phyloP scores from a whole-genome alignment of 768 basidiomycete species.

The Suillus placidus region DNA sequence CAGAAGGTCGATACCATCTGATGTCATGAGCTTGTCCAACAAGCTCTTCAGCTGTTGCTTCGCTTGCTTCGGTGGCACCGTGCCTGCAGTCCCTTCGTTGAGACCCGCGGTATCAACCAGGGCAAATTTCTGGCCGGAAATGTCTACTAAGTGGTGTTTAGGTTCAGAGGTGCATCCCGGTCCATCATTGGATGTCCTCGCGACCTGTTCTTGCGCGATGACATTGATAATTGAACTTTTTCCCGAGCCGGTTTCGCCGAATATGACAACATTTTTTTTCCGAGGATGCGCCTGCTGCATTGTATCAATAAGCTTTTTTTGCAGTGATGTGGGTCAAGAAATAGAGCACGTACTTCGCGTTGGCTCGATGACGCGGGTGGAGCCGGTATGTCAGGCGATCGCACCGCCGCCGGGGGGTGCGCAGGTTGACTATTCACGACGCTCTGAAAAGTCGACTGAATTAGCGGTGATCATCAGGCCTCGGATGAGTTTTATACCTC shows the following conservation, averaged over 20 bases:
- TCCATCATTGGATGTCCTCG: constrained; percentile 15
- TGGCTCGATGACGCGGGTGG: not conserved
- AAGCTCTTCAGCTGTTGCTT: constrained; percentile 22
- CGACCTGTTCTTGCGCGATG: constrained; percentile 16
- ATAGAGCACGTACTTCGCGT: not conserved
- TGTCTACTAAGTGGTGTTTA: not conserved
- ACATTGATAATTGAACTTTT: constrained; percentile 34
- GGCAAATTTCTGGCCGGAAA: constrained; percentile 9
- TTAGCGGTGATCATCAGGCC: not conserved
- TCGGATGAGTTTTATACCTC: not conserved
- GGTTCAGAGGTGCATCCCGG: constrained; percentile 19
- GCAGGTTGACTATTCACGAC: not conserved
- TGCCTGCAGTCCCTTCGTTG: constrained; percentile 27
- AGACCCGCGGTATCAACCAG: constrained; percentile 45
- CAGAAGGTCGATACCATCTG: constrained; percentile 30
- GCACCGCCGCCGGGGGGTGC: too few species aligned
- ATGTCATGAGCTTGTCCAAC: constrained; percentile 18
- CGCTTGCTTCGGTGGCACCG: constrained; percentile 12
- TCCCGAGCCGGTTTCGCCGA: constrained; percentile 28
- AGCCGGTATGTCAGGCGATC: too few species aligned
- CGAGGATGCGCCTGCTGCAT: not conserved
- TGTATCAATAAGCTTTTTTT: not conserved
- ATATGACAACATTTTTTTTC: constrained; percentile 21
- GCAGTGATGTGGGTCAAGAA: not conserved
- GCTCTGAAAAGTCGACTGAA: not conserved